Evolutionary conservation across 2,329 filamentous ascomycete genomes (phyloP).

Genomic region (Lachnellula arida): DNA sequence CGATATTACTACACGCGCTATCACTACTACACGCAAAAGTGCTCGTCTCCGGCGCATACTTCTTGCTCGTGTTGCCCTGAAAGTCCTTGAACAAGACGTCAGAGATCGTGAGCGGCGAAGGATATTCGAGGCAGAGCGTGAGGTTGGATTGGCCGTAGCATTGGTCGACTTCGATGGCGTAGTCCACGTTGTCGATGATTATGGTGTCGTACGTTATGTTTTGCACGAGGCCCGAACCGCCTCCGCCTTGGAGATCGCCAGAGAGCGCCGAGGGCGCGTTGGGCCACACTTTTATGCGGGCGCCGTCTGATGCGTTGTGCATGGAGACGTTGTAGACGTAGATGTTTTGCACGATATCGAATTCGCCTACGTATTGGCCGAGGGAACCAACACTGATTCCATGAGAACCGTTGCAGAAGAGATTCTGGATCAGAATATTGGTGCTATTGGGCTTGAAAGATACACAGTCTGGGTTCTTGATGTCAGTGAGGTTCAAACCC

Average conservation of each 20-base stretch:
- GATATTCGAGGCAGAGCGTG: constrained; percentile 55
- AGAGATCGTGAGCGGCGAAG: constrained; percentile 50
- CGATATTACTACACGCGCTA: constrained; percentile 46
- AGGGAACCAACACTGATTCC: constrained; percentile 70
- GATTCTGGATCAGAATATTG: constrained; percentile 61
- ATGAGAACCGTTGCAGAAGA: constrained; percentile 65
- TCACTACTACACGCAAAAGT: constrained; percentile 45
- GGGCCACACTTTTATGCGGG: constrained; percentile 72
- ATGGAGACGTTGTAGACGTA: constrained; percentile 58
- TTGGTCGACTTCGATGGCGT: constrained; percentile 60
- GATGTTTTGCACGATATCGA: constrained; percentile 66
- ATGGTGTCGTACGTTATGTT: constrained; percentile 66
- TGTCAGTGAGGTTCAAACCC: constrained; percentile 7
- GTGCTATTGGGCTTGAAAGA: constrained; percentile 72
- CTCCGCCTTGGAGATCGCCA: constrained; percentile 60
- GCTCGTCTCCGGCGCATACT: constrained; percentile 40
- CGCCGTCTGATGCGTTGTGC: constrained; percentile 58
- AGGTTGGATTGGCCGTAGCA: constrained; percentile 60
- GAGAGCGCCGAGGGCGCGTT: constrained; percentile 45
- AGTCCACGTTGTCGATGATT: constrained; percentile 57
- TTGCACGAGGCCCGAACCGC: constrained; percentile 54
- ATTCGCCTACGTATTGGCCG: constrained; percentile 57
- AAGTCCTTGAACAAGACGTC: constrained; percentile 54
- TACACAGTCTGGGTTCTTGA: constrained; percentile 51
- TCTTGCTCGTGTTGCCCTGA: constrained; percentile 46